Evolutionary conservation across 495 filamentous ascomycete genomes (phyloP), one percentile per base, ranked within the genome.

Genomic region (Lindgomyces ingoldianus): DNA sequence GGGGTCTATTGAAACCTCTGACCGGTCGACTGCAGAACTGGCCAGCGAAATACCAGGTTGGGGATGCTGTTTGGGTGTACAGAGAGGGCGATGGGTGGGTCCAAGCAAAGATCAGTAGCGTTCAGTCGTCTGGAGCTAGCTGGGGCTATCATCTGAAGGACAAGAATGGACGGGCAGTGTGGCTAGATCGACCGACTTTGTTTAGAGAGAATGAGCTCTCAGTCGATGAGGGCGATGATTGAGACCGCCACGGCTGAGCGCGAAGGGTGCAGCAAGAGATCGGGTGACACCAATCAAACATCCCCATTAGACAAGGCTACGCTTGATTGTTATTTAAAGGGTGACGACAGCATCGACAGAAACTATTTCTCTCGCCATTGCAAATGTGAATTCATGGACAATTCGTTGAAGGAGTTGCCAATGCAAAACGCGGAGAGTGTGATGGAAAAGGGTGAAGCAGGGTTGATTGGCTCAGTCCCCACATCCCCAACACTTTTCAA

Each of bases 391-490:
- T 29, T 33, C 27, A 8, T 27, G 11, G 3, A 18, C 27, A 29
- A 30, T 33, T 30, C 14, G 18, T 33, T 9, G 3, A 18, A 25
- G 11, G 27, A 2, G 16, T 4, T 57, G 33, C 1, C n/a, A 18
- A 59, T 47, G 42, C 41, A 48, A 48, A 49, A 47, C 30, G 24
- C 19, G 18, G 41, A 47, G 25, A 33, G 26, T 18, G 56, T 26
- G 42, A 47, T 59, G 56, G 56, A 59, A 25, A 59, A 48, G 42
- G 56, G 56, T 27, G 56, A 59, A n/a, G 56, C 41, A 24, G 56
- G 22, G 56, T 18, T 8, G 29, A 57, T 30, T 18, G 11, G 10
- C 24, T 22, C 56, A 22, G 3, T 12, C 39, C 33, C 41, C 39
- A 41, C 42, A n/a, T 19, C 39, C 10, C 33, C 42, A 11, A 41